Base-by-base conservation (phyloP, 2,329 filamentous ascomycete genomes). In the Drechslerella coelobrocha region DNA sequence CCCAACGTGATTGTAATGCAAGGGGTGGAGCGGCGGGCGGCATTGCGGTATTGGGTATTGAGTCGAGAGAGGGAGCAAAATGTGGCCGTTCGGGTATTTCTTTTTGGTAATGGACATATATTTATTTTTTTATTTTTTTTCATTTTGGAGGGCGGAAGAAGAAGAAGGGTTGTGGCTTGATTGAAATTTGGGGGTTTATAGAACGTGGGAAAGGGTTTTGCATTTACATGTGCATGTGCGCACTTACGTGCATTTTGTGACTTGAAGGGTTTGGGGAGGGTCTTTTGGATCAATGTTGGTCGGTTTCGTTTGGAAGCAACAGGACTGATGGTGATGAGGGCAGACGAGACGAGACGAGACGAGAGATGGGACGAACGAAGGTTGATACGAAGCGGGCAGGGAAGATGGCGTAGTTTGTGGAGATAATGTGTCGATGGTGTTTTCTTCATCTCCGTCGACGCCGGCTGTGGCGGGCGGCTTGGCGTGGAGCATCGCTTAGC, bases 1-100 rank as follows among this genome's bases (percentile, higher is more conserved):
- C 14, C 8, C 31, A 66, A 60, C 61, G 61, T 66, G 61, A 60
- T 53, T 43, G 47, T 45, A 29, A 59, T 57, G 39, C 37, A 43
- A 61, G 61, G 54, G 53, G 43, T 24, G 12, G 29, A 31, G 29
- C 29, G 29, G 29, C 29, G 29, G 37, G 27, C 34, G 47, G 59
- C 39, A 26, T 45, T 24, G 27, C 17, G 29, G 37, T 61, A 52
- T 61, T 61, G 57, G 41, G 41, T 21, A 45, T 45, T 45, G 41
- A 10, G n/a, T 45, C 21, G 41, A 45, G 41, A 45, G 19, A 17
- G 10, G 34, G 12, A 14, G 34, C 12, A n/a, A 6, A 14, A 2
- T 39, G 34, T 39, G 12, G 34, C 34, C n/a, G n/a, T n/a, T n/a
- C n/a, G n/a, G 39, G 37, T 19, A 45, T 45, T 45, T 19, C 39